A percentile compares a stretch with the other conserved stretches of the same genome.
phyloP scores from a whole-genome alignment of 2,329 filamentous ascomycete species.

The Cryphonectria carpinicola region DNA sequence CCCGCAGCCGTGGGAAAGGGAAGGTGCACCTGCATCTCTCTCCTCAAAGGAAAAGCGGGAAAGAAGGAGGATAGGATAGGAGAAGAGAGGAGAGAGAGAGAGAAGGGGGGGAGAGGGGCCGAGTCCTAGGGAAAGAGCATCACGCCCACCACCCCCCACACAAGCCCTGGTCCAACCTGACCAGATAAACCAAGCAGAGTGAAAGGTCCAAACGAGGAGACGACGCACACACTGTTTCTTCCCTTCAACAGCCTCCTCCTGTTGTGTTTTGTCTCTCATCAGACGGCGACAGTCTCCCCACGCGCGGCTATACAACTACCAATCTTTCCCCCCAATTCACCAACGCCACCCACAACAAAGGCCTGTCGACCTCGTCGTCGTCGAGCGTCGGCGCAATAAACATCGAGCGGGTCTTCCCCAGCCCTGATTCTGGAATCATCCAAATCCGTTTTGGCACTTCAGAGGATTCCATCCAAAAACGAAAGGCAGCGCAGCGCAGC shows the following conservation, averaged over 20 bases:
- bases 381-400: background rate
- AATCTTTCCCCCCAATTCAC: background rate
- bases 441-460: background rate
- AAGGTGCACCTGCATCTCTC: conserved; percentile 11
- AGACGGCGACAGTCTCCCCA: background rate
- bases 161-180: conserved; percentile 1
- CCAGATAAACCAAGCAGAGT: background rate
- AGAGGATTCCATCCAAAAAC: background rate
- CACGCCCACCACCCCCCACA: background rate
- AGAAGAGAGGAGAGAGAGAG: background rate
- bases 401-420: background rate
- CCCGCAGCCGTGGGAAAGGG: conserved; percentile 14
- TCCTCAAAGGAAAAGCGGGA: background rate
- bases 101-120: no score
- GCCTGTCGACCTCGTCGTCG: background rate
- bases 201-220: background rate
- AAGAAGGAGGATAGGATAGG: background rate
- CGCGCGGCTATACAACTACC: background rate
- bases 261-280: background rate
- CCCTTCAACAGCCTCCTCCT: background rate
- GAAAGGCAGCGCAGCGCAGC: conserved; percentile 1
- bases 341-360: conserved; percentile 1
- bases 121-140: background rate
- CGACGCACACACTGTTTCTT: background rate
- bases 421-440: conserved; percentile 1